These are phyloP conservation scores for Platanus orientalis DNA, from an alignment of 164 flowering plant species.

Conservation along the genomic window DNA sequence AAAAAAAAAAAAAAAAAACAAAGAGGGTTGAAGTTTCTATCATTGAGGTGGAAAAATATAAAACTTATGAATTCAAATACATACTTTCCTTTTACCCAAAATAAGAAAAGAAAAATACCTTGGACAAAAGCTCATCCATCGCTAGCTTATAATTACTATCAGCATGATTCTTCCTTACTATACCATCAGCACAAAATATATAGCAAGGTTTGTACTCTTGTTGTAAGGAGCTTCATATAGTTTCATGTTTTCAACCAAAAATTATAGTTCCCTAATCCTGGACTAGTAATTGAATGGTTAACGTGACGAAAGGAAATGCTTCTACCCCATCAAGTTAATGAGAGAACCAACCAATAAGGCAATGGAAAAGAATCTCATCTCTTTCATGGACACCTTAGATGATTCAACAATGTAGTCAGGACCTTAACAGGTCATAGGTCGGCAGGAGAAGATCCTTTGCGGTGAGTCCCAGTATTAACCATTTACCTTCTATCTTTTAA, in stretches of 20 bases:
- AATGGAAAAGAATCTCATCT: constrained; percentile 15
- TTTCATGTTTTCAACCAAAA: constrained; percentile 50
- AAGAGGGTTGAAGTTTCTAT: not conserved
- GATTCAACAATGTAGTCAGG: constrained; percentile 73
- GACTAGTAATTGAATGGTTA: not conserved
- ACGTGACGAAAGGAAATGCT: constrained; percentile 5
- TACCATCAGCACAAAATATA: constrained; percentile 80
- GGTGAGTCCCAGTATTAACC: too few relatives aligned
- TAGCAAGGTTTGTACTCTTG: constrained; percentile 71
- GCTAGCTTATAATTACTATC: constrained; percentile 77
- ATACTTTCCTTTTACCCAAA: too few relatives aligned
- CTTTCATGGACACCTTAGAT: constrained; percentile 37
- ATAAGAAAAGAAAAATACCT: too few relatives aligned
- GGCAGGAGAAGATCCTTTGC: too few relatives aligned
- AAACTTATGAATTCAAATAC: not conserved
- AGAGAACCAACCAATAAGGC: constrained; percentile 79
- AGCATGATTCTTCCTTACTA: constrained; percentile 50
- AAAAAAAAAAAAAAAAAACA: too few relatives aligned
- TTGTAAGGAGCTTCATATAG: constrained; percentile 56
- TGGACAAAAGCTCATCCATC: constrained; percentile 64
- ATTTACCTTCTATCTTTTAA: too few relatives aligned
- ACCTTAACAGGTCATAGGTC: too few relatives aligned
- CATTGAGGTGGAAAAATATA: not conserved
- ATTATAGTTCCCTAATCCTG: constrained; percentile 24
- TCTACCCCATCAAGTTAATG: constrained; percentile 61